phyloP scores from a whole-genome alignment of 2,329 filamentous ascomycete genomes.

The Fusarium cicatricum region DNA sequence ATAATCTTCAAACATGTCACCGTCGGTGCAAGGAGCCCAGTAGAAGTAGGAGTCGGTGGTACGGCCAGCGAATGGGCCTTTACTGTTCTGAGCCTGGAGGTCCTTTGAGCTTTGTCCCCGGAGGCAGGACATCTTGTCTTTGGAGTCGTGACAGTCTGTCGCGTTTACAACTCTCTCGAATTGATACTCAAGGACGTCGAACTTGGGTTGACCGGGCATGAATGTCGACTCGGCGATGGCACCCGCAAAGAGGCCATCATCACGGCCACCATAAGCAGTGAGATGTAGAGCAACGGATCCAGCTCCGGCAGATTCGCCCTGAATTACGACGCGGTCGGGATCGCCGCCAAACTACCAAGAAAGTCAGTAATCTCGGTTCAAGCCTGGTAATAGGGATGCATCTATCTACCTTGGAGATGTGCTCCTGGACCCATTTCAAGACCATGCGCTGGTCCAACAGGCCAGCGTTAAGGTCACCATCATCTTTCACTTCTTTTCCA shows the following conservation, averaged over 20 bases:
- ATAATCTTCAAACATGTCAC: constrained; percentile 53
- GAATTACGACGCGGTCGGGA: constrained; percentile 65
- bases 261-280: constrained; percentile 54
- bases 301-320: constrained; percentile 68
- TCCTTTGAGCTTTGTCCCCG: constrained; percentile 45
- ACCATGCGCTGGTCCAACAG: constrained; percentile 69
- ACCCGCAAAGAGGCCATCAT: constrained; percentile 56
- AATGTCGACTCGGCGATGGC: constrained; percentile 59
- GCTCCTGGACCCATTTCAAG: constrained; percentile 67
- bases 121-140: constrained; percentile 53
- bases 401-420: constrained; percentile 59
- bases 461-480: constrained; percentile 69
- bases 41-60: constrained; percentile 53
- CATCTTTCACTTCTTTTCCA: constrained; percentile 59
- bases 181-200: constrained; percentile 58
- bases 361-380: neutral
- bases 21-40: constrained; percentile 61
- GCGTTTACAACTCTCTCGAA: constrained; percentile 50
- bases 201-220: constrained; percentile 56
- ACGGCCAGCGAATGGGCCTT: constrained; percentile 51
- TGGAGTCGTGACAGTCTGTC: constrained; percentile 47
- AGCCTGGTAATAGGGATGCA: neutral
- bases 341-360: constrained; percentile 63
- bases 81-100: constrained; percentile 53
- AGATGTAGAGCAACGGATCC: constrained; percentile 66